Evolutionary conservation across 1,284 basidiomycete species (phyloP), one percentile per base, ranked within the genome.

Genomic region (Tausonia pullulans): DNA sequence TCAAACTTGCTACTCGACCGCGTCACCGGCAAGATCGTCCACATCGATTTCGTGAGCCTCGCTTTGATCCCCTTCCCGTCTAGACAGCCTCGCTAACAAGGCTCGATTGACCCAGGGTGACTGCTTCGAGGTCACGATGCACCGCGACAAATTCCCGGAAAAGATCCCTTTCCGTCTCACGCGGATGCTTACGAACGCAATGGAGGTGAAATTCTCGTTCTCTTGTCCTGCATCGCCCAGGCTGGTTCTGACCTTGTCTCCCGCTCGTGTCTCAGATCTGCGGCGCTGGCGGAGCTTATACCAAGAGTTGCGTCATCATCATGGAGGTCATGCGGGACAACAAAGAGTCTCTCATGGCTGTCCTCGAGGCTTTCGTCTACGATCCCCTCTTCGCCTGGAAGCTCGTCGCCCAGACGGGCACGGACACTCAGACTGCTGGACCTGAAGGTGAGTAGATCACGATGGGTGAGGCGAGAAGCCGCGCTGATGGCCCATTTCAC

Each of bases 111-210:
- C 40, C 5, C 67, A 76, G 75, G 91, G 91, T 57, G 91, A 95
- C 74, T 94, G 91, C 72, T 94, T 94, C 76, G 91, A 94, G 76
- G 85, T 94, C 57, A 90, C 91, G 14, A 92, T 94, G 87, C 87
- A 90, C 70, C 86, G 94, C 70, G 91, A 98, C 78, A 99, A 98
- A 79, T 98, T 95, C 81, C 96, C 96, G 0, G 96, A 99, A 78
- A 96, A 90, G 76, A 93, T 99, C 62, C 96, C 96, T 0, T 99
- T 99, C 86, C 84, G 96, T 58, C 81, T 99, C 69, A 99, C 96
- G 10, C 82, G 96, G 69, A 98, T 99, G 96, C 82, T 99, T 66
- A 96, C 93, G 44, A 92, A 97, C 75, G 96, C 96, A 3, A 98
- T 99, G 96, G 96, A 99, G 82, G 91, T 91, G 68, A 74, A 27